phyloP scores from a whole-genome alignment of 176 grass and related monocot genomes.

The Elymus sibiricus region DNA sequence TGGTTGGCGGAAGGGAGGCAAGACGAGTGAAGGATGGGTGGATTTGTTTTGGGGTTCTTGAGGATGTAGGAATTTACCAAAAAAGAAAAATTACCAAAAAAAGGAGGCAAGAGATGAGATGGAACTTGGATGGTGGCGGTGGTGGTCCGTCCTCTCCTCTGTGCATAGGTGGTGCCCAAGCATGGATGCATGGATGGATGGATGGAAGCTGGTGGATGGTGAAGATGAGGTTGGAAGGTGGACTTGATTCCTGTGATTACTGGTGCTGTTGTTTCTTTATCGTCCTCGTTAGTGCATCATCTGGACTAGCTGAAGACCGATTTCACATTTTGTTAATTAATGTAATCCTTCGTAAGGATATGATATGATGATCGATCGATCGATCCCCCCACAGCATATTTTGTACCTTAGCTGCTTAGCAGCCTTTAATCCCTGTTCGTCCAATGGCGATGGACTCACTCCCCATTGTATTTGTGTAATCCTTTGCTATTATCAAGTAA shows the following conservation, averaged over 20 bases:
- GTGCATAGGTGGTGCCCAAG: background rate
- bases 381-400: slow-evolving; percentile 34
- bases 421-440: slow-evolving; percentile 12
- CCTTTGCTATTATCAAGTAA: background rate
- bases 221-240: background rate
- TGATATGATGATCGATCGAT: background rate
- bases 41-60: slow-evolving; percentile 80
- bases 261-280: background rate
- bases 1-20: slow-evolving; percentile 24
- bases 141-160: background rate
- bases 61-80: slow-evolving; percentile 25
- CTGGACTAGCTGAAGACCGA: slow-evolving; percentile 21
- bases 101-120: background rate
- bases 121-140: background rate
- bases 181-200: too few species aligned
- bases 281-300: background rate
- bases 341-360: slow-evolving; percentile 27
- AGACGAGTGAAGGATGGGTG: slow-evolving; percentile 27
- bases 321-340: slow-evolving; percentile 44
- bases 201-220: background rate
- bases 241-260: slow-evolving; percentile 26
- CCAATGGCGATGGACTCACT: slow-evolving; percentile 26
- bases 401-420: slow-evolving; percentile 20
- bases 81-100: slow-evolving; percentile 3
- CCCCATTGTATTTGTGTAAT: slow-evolving; percentile 40